These are phyloP conservation scores for Aspergillus sclerotioniger DNA, from an alignment of 495 filamentous ascomycete genomes.

Conservation along the genomic window DNA sequence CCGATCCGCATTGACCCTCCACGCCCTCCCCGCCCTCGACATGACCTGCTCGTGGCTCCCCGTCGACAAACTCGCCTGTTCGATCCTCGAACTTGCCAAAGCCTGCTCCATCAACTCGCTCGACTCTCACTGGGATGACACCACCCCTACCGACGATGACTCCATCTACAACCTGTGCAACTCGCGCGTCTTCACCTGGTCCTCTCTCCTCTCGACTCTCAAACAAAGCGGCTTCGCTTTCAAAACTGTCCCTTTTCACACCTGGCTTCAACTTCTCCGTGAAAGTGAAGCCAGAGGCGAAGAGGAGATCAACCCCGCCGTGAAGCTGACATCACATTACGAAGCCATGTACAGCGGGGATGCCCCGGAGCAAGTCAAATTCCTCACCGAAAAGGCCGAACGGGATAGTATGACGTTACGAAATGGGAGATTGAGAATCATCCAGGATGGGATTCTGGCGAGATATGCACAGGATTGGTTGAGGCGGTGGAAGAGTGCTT, in stretches of 20 bases:
- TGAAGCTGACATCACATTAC: conserved; percentile 60
- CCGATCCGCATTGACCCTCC: conserved; percentile 47
- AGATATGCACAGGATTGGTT: conserved; percentile 39
- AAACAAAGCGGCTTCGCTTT: conserved; percentile 44
- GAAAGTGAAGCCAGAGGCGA: conserved; percentile 45
- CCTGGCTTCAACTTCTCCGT: conserved; percentile 50
- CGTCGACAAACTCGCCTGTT: conserved; percentile 51
- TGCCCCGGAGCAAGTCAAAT: conserved; percentile 14
- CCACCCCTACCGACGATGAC: conserved; percentile 23
- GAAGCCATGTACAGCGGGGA: conserved; percentile 28
- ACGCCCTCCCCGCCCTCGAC: conserved; percentile 47
- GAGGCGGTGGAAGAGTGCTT: conserved; percentile 24
- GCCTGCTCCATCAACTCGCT: conserved; percentile 19
- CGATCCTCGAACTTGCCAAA: conserved; percentile 46
- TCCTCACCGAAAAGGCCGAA: conserved; percentile 36
- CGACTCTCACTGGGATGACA: background rate
- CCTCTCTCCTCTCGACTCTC: conserved; percentile 46
- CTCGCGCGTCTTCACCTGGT: conserved; percentile 51
- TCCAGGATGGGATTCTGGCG: conserved; percentile 36
- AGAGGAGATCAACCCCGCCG: conserved; percentile 51
- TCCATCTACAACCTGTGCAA: conserved; percentile 57
- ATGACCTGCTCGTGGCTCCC: conserved; percentile 53
- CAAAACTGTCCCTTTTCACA: conserved; percentile 38
- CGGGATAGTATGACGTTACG: conserved; percentile 35
- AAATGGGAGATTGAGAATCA: conserved; percentile 32